Conservation (phyloP, 768 basidiomycete species). For the Amanita fuliginea region DNA sequence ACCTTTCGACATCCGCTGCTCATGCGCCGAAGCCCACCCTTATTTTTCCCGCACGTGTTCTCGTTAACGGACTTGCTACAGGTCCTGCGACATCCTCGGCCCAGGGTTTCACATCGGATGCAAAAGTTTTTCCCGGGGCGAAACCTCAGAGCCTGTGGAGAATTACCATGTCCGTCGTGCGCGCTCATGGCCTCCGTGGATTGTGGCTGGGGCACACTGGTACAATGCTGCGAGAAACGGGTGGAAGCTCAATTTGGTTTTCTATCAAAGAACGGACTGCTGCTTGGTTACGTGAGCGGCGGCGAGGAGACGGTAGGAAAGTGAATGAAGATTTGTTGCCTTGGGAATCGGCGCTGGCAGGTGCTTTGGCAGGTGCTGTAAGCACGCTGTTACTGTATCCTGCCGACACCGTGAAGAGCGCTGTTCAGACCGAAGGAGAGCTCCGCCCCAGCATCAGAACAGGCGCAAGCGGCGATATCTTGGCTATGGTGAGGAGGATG, state of each 20-base stretch:
- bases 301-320: constrained; percentile 25
- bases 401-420: constrained; percentile 88
- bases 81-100: constrained; percentile 2
- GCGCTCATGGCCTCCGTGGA: constrained; percentile 62
- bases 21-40: constrained; percentile 6
- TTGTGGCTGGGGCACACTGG: constrained; percentile 97
- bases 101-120: constrained; percentile 11
- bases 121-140: constrained; percentile 9
- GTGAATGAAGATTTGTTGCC: constrained; percentile 31
- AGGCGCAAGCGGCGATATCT: constrained; percentile 17
- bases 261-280: constrained; percentile 74
- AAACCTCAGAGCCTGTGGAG: constrained; percentile 63
- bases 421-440: constrained; percentile 92
- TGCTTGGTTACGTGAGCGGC: constrained; percentile 42
- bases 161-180: constrained; percentile 53
- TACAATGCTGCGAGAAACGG: constrained; percentile 87
- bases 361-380: constrained; percentile 75
- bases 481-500: constrained; percentile 54
- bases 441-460: constrained; percentile 37
- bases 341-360: constrained; percentile 79
- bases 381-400: constrained; percentile 91
- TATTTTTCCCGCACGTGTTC: constrained; percentile 4
- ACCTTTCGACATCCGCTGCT: constrained; percentile 12
- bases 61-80: background rate
- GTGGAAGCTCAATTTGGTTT: constrained; percentile 90